These are phyloP conservation scores for Fusarium chuoi DNA, from an alignment of 2,329 filamentous ascomycete species.

Conservation along the genomic window DNA sequence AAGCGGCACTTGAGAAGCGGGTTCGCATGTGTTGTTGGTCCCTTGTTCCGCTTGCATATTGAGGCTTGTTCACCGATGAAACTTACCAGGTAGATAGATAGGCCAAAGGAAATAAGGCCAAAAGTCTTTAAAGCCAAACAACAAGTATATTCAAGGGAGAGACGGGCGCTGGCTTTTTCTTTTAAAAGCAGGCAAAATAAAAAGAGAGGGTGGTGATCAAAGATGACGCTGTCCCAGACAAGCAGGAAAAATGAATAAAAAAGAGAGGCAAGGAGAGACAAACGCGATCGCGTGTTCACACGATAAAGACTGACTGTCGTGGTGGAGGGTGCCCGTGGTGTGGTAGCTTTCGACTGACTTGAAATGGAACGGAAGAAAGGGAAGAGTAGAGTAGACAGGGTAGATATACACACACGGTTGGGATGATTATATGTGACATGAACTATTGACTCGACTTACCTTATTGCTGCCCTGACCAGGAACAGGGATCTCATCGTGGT, in stretches of 20 bases:
- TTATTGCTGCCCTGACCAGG: conserved; percentile 2
- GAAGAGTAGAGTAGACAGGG: conserved; percentile 12
- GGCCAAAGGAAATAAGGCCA: neutral
- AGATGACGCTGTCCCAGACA: conserved; percentile 33
- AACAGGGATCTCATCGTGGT: conserved; percentile 37
- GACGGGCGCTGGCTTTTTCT: conserved; percentile 2
- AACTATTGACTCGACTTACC: conserved; percentile 6
- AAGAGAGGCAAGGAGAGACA: conserved; percentile 32
- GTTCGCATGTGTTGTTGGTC: neutral
- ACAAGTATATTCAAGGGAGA: conserved; percentile 13
- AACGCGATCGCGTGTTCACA: conserved; percentile 43
- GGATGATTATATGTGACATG: conserved; percentile 33
- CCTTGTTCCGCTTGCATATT: conserved; percentile 13
- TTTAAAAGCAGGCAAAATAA: conserved; percentile 12
- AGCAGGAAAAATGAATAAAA: conserved; percentile 8
- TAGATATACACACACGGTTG: conserved; percentile 14
- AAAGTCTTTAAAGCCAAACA: neutral
- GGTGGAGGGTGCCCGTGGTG: conserved; percentile 17
- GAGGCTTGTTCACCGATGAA: conserved; percentile 8
- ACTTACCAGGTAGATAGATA: conserved; percentile 29
- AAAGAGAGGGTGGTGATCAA: conserved; percentile 26
- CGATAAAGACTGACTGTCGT: conserved; percentile 37
- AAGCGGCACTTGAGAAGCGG: conserved; percentile 9
- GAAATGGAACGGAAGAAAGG: conserved; percentile 9
- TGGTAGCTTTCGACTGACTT: conserved; percentile 1